phyloP scores from a whole-genome alignment of 2,329 filamentous ascomycete genomes.

The Phialophora macrospora region DNA sequence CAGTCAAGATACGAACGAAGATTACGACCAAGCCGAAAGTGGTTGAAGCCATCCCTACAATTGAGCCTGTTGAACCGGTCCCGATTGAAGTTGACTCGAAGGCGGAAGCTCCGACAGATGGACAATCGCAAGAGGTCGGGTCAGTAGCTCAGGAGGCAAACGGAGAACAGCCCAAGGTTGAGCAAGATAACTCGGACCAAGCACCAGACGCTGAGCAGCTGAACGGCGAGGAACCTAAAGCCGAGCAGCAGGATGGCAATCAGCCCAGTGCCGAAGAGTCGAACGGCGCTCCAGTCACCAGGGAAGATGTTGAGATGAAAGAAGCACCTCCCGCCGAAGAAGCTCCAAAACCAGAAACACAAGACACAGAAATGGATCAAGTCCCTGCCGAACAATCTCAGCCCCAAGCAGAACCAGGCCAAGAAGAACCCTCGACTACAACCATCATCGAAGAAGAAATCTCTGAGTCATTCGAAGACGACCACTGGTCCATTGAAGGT shows the following conservation, averaged over 20 bases:
- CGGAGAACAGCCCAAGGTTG: constrained; percentile 40
- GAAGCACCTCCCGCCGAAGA: constrained; percentile 46
- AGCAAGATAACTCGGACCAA: constrained; percentile 47
- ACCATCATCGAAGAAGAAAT: constrained; percentile 49
- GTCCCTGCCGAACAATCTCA: constrained; percentile 15
- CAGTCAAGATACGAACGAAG: constrained; percentile 73
- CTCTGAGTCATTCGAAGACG: constrained; percentile 76
- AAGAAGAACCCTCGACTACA: constrained; percentile 8
- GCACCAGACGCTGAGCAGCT: constrained; percentile 27
- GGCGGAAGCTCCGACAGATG: not conserved
- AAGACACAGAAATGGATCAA: constrained; percentile 10
- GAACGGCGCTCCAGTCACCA: constrained; percentile 30
- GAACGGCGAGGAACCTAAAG: constrained; percentile 8
- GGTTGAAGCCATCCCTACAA: constrained; percentile 12
- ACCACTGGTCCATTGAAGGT: constrained; percentile 82
- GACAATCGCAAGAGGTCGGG: constrained; percentile 17
- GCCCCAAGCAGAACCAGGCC: not conserved
- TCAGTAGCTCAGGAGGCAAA: constrained; percentile 9
- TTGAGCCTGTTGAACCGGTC: constrained; percentile 4
- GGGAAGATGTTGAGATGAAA: constrained; percentile 54
- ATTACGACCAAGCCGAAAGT: constrained; percentile 41
- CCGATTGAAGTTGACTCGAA: constrained; percentile 10
- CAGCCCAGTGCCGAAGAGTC: constrained; percentile 43
- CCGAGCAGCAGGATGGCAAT: constrained; percentile 15
- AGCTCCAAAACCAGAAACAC: constrained; percentile 28